Base-by-base conservation (phyloP, 108 stramenopile genomes). In the Cyclotella cryptica region DNA sequence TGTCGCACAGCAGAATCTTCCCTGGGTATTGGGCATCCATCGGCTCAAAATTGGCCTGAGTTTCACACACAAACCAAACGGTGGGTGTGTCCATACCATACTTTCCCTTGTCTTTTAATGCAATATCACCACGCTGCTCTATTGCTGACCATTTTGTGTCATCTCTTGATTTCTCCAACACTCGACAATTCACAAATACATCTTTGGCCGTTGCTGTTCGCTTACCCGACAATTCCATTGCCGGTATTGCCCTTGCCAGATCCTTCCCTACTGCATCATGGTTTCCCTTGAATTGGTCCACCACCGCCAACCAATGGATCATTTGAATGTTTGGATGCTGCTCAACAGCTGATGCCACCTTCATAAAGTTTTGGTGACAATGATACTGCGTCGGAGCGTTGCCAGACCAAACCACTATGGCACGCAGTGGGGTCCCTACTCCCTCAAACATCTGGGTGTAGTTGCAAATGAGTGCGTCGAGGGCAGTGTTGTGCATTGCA, bases 181-280 rank as follows among this genome's bases (percentile, higher is more conserved):
- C n/a, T n/a, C n/a, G 46, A 26, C 74, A 65, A 75, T 35, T 75
- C 4, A 54, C 18, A 19, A 54, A 54, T 19, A 54, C 53, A 13
- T 19, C 7, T n/a, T 54, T 19, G 6, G 53, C 74, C 6, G 11
- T 66, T 0, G 0, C n/a, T 22, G 52, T 51, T 28, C 74, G 18
- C 1, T 51, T 45, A 14, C 35, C 43, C 10, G 13, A 0, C 18
- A 27, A 10, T 46, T n/a, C n/a, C n/a, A n/a, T 75, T 3, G 15
- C 13, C 14, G 18, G 11, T 17, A 72, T 19, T 19, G 19, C 14
- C 18, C 12, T 19, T 7, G 53, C 53, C 18, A 19, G 53, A 54
- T 54, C 53, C 46, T 75, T 75, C 4, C 74, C 74, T 14, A 55
- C 49, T 6, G 74, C 64, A 67, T 75, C 74, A 26, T 67, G 51